Evolutionary conservation across 2,329 filamentous ascomycete species (phyloP), one percentile per base, ranked within the genome.

Genomic region (Mycosphaerella arachidis): DNA sequence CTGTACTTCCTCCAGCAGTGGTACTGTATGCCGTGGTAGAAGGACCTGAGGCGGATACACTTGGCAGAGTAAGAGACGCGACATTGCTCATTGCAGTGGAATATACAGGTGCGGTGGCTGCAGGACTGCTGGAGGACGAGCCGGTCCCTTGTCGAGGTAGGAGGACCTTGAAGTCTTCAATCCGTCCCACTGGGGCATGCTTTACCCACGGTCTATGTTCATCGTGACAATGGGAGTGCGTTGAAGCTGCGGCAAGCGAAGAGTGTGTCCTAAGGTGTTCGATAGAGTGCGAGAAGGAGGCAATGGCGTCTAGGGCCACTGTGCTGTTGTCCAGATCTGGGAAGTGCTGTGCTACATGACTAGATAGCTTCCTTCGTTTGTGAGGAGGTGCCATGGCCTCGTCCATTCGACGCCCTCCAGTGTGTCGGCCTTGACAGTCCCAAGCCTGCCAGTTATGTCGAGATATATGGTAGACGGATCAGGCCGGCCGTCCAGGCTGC

Each of bases 381-480:
- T 53, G 60, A 48, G 70, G 68, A 54, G 68, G 70, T 58, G 67
- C 67, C 70, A 71, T 71, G 53, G 60, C 61, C 55, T 48, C 55
- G 53, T 67, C 63, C 68, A 69, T 67, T 63, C 61, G 52, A 56
- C 56, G 48, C 58, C 48, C 29, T 43, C 29, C 46, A 50, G 35
- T 31, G 35, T 35, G 18, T 43, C 29, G 27, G n/a, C 10, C 48
- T 60, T 56, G 58, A 48, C 53, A 48, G n/a, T 18, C 12, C 33
- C 46, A 52, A 48, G 54, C 37, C 54, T 45, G 18, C 33, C 58
- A 45, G 46, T 30, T 24, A 29, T 16, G 52, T 35, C 43, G 50
- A 46, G 35, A 20, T 27, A 48, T 40, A 45, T 50, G 51, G 20
- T 30, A 12, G 43, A 40, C 31, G 16, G 24, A 33, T 55, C 48